Base-by-base conservation (phyloP, 306 rosid species). In the Purshia tridentata region DNA sequence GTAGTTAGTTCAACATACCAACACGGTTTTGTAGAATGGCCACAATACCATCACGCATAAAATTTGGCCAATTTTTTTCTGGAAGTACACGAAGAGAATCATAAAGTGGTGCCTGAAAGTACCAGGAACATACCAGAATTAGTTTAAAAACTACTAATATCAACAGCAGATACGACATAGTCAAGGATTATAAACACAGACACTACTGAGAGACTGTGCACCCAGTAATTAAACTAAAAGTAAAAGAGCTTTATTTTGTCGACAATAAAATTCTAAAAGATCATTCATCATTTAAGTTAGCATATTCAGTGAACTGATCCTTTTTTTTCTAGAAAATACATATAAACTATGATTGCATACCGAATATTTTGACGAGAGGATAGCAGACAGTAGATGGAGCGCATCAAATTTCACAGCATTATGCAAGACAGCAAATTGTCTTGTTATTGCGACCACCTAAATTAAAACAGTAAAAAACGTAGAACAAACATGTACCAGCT, bases 21-120 rank as follows among this genome's bases (percentile, higher is more conserved):
- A 88, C 96, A 72, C 91, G 97, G 70, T 87, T 94, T 78, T 91
- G 98, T 76, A 94, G 81, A 86, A 94, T 76, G 37, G 91, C 95
- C 65, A 84, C 80, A 45, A 94, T 74, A 71, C 98, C 98, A 83
- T 73, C 77, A 47, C 89, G 96, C 82, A 87, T 76, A 75, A 84
- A 70, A 69, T 82, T 59, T 72, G 91, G 77, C 89, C 94, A 91
- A 77, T 76, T 70, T 18, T 79, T 83, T 49, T 82, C 74, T 29
- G 92, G 83, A 72, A 85, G 79, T 65, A 37, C 69, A 69, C 65
- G 84, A 60, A 91, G 88, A 29, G 87, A 80, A 53, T 84, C 73
- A 80, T 72, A 75, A 72, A 90, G 85, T 54, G 73, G 87, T 41
- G 63, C 82, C 98, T 93, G 78, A 64, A 82, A 78, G 60, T 70